phyloP scores from a whole-genome alignment of 306 rosid species.

The Fragaria iinumae region DNA sequence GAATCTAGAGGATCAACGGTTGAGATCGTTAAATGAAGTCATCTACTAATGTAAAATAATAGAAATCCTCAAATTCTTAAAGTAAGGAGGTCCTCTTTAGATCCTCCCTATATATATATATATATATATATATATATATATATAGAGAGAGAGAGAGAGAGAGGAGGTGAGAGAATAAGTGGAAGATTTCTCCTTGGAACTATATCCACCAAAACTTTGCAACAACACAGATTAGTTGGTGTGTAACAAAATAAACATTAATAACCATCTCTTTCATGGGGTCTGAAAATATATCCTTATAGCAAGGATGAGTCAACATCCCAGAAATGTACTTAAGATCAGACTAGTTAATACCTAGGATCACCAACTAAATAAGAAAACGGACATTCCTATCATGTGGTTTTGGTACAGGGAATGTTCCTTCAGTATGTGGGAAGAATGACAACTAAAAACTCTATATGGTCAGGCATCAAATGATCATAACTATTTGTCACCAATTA shows the following conservation, averaged over 20 bases:
- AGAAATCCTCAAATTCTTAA: too few relatives aligned
- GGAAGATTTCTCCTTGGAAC: neutral
- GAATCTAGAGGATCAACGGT: too few relatives aligned
- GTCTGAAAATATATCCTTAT: neutral
- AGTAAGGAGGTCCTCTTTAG: too few relatives aligned
- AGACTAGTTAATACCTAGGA: neutral
- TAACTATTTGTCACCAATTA: neutral
- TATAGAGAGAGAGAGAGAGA: too few relatives aligned
- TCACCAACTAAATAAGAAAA: neutral
- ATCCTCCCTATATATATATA: too few relatives aligned
- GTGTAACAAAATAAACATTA: neutral
- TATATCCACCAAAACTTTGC: neutral
- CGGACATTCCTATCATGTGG: neutral
- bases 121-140: too few relatives aligned
- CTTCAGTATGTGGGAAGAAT: neutral
- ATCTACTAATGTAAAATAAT: too few relatives aligned
- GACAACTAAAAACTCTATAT: constrained; percentile 7
- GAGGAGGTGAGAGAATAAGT: too few relatives aligned
- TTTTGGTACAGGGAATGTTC: neutral
- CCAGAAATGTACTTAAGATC: neutral
- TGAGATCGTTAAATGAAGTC: too few relatives aligned
- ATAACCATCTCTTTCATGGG: neutral
- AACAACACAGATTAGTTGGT: neutral
- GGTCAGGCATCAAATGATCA: neutral
- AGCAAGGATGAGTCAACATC: neutral